Percentiles rank a stretch among this genome's conserved stretches.
These are phyloP conservation scores for Lactifluus volemus DNA, from an alignment of 768 basidiomycete species.

Conservation along the genomic window DNA sequence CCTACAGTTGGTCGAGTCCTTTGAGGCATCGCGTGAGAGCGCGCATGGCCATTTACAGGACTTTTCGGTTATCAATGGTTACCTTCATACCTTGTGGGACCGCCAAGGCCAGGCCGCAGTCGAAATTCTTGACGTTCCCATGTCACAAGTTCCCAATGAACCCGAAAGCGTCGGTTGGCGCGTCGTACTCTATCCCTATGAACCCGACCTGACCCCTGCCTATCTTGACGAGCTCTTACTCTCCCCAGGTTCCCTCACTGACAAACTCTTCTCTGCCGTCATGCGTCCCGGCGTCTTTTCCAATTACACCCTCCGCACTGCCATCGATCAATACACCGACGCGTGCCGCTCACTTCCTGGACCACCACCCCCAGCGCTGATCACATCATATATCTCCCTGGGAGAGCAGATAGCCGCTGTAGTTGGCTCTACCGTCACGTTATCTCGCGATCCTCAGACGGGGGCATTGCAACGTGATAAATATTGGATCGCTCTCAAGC, in stretches of 20 bases:
- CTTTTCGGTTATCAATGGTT: slow-evolving; percentile 47
- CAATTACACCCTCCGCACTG: slow-evolving; percentile 65
- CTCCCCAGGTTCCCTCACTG: slow-evolving; percentile 59
- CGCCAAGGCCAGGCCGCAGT: slow-evolving; percentile 66
- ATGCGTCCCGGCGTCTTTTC: slow-evolving; percentile 89
- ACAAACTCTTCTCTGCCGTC: slow-evolving; percentile 73
- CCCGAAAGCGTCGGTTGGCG: slow-evolving; percentile 39
- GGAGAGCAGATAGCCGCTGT: slow-evolving; percentile 72
- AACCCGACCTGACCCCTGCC: slow-evolving; percentile 73
- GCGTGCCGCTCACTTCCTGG: slow-evolving; percentile 60
- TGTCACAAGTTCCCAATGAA: slow-evolving; percentile 29
- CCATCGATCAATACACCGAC: slow-evolving; percentile 75
- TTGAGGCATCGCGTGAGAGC: slow-evolving; percentile 53
- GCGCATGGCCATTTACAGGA: slow-evolving; percentile 70
- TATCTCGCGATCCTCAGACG: slow-evolving; percentile 66
- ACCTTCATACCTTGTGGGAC: slow-evolving; percentile 73
- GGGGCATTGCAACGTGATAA: slow-evolving; percentile 70
- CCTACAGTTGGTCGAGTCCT: slow-evolving; percentile 45
- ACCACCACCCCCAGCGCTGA: slow-evolving; percentile 46
- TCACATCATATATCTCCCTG: slow-evolving; percentile 53
- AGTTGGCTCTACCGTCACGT: slow-evolving; percentile 77
- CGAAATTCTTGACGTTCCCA: slow-evolving; percentile 44
- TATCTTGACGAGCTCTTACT: slow-evolving; percentile 80
- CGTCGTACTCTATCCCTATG: slow-evolving; percentile 51
- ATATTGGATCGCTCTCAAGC: slow-evolving; percentile 77